Base-by-base conservation (phyloP, 2,329 filamentous ascomycete species). In the Phialocephala sp. region DNA sequence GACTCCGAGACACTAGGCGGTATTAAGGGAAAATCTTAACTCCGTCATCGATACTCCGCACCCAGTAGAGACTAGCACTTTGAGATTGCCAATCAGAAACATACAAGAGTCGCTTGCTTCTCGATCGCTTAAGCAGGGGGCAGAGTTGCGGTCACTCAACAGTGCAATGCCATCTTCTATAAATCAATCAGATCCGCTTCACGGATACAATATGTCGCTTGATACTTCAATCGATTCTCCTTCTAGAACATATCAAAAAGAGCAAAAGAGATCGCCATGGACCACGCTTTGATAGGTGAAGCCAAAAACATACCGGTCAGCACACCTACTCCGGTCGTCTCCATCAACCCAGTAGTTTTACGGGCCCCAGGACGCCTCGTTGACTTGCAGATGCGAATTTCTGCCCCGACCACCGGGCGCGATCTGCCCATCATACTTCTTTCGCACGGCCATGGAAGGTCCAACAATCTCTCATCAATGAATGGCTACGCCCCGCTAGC, bases 401-500 rank as follows among this genome's bases (percentile, higher is more conserved):
- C 78, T 0, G 72, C 74, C 15, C 79, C 79, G 2, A 61, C 69
- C 15, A 73, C 72, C 2, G 76, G 74, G 1, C 76, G 74, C 3
- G 54, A 67, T 20, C 71, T 82, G 15, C 79, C 80, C 9, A 76
- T 81, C 39, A 72, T 81, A 24, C 74, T 82, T 14, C 71, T 81
- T 22, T 79, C 79, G 1, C 80, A 81, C 66, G 79, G 80, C 37
- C 77, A 79, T 41, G 79, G 79, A 5, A 59, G 9, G 4, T 79
- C 77, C 63, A 78, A 79, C 60, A 74, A 77, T 64, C 74, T 81
- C 32, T 79, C 77, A 18, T 81, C 80, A 1, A 73, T 79, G 5
- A 74, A 81, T 45, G 80, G 79, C n/a, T 81, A 80, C 63, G 74
- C 73, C 2, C 80, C 80, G 2, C 69, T 81, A 5, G 76, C 73